Conservation (phyloP, 331 rosid species). For the Quercus lobata region DNA sequence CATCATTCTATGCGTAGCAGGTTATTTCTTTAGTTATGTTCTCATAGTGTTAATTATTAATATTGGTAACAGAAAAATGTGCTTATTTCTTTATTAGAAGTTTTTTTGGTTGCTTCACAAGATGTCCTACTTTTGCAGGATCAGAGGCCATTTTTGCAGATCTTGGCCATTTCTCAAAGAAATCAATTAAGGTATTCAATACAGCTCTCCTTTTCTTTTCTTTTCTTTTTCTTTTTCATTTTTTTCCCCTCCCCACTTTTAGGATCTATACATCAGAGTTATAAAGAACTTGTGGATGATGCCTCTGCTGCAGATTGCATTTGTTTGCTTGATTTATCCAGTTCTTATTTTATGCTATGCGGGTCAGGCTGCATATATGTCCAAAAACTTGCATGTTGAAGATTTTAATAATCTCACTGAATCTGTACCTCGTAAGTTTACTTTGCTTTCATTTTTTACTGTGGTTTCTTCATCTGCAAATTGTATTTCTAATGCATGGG, state of each 20-base stretch:
- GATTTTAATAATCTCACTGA: conserved; percentile 55
- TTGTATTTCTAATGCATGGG: conserved; percentile 13
- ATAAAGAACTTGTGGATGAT: conserved; percentile 22
- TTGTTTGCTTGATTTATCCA: conserved; percentile 74
- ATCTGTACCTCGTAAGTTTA: conserved; percentile 64
- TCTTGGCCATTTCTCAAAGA: conserved; percentile 82
- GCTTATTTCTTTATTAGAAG: not conserved
- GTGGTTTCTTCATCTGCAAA: not conserved
- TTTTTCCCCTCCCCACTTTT: not conserved
- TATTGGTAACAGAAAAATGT: not conserved
- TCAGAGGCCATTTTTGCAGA: conserved; percentile 79
- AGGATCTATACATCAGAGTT: not conserved
- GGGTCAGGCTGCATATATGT: conserved; percentile 78
- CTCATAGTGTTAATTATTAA: not conserved
- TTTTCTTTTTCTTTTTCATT: not conserved
- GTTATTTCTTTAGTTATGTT: conserved; percentile 25
- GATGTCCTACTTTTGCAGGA: conserved; percentile 36
- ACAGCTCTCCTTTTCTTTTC: conserved; percentile 2
- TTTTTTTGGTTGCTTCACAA: conserved; percentile 7
- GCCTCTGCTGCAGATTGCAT: conserved; percentile 53
- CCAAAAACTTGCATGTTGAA: conserved; percentile 35
- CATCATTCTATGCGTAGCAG: conserved; percentile 62
- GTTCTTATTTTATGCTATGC: conserved; percentile 68
- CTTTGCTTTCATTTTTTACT: not conserved
- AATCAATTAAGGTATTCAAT: conserved; percentile 58